A percentile compares a stretch with the other conserved stretches of the same genome.
Conservation (phyloP, 495 filamentous ascomycete genomes). For the Podospora appendiculata region DNA sequence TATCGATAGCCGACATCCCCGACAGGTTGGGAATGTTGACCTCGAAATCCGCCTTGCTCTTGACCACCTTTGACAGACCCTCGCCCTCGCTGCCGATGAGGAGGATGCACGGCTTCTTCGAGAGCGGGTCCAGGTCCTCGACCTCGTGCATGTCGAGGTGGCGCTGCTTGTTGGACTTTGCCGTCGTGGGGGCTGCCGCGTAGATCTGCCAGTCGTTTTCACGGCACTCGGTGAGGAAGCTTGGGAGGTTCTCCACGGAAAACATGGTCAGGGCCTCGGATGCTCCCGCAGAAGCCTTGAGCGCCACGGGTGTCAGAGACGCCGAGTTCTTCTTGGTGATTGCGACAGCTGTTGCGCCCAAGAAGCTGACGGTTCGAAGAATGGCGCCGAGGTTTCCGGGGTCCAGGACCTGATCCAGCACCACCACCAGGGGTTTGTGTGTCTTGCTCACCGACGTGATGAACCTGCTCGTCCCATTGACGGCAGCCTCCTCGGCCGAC, state of each 20-base stretch:
- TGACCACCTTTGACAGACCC: conserved; percentile 57
- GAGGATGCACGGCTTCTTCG: conserved; percentile 59
- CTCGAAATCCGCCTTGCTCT: conserved; percentile 52
- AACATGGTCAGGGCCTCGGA: conserved; percentile 71
- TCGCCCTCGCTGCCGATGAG: conserved; percentile 79
- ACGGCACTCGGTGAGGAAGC: conserved; percentile 61
- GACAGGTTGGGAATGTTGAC: conserved; percentile 42
- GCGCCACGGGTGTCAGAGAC: conserved; percentile 61
- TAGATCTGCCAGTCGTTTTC: conserved; percentile 76
- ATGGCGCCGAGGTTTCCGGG: conserved; percentile 87
- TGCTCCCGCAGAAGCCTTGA: conserved; percentile 84
- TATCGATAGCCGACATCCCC: conserved; percentile 51
- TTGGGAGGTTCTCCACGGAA: conserved; percentile 50
- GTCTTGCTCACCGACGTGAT: conserved; percentile 22
- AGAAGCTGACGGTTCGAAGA: conserved; percentile 74
- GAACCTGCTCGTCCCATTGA: conserved; percentile 56
- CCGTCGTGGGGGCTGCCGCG: conserved; percentile 51
- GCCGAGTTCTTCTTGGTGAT: conserved; percentile 63
- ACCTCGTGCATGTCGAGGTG: conserved; percentile 22
- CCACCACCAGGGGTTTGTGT: conserved; percentile 68
- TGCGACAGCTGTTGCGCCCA: conserved; percentile 71
- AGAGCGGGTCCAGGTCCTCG: conserved; percentile 41
- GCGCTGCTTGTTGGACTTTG: conserved; percentile 32
- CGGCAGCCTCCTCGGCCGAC: conserved; percentile 57
- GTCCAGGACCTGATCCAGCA: conserved; percentile 81